Percentiles rank a stretch among this genome's conserved stretches.
Evolutionary conservation across 257 asterid species (phyloP).

Genomic region (Echites panduratus): DNA sequence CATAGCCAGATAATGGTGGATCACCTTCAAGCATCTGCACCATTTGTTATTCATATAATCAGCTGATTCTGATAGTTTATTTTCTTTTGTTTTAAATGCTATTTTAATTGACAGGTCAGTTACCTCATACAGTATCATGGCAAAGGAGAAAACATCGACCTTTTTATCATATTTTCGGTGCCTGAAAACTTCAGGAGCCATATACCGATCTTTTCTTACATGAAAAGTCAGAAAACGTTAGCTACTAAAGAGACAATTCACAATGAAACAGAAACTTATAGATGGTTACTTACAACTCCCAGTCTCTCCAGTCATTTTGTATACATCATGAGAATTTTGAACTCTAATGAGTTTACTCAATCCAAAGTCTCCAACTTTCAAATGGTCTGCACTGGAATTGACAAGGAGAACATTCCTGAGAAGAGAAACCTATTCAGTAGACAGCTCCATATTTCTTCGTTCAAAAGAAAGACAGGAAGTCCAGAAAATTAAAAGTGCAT

Average conservation of each 20-base stretch:
- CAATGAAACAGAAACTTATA: background rate
- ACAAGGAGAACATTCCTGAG: slow-evolving; percentile 94
- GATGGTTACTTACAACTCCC: slow-evolving; percentile 83
- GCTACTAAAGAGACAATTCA: slow-evolving; percentile 1
- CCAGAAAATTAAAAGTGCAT: background rate
- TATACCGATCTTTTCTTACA: slow-evolving; percentile 65
- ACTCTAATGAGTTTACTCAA: slow-evolving; percentile 87
- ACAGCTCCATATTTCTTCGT: background rate
- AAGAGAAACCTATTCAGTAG: slow-evolving; percentile 22
- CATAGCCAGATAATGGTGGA: slow-evolving; percentile 70
- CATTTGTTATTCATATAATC: slow-evolving; percentile 8
- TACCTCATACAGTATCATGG: slow-evolving; percentile 97
- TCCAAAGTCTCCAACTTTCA: slow-evolving; percentile 98
- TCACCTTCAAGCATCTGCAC: slow-evolving; percentile 99
- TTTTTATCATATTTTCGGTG: slow-evolving; percentile 93
- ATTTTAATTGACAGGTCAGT: background rate
- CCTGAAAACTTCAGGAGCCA: slow-evolving; percentile 99
- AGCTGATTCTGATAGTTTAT: background rate
- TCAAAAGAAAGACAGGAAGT: background rate
- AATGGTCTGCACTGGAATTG: slow-evolving; percentile 84
- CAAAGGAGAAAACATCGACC: slow-evolving; percentile 95
- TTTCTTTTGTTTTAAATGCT: too few species aligned
- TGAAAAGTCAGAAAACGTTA: slow-evolving; percentile 11
- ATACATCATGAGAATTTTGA: slow-evolving; percentile 88
- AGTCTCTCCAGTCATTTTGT: slow-evolving; percentile 97